Conservation (phyloP, 129 eudicot species). For the Calendula officinalis region DNA sequence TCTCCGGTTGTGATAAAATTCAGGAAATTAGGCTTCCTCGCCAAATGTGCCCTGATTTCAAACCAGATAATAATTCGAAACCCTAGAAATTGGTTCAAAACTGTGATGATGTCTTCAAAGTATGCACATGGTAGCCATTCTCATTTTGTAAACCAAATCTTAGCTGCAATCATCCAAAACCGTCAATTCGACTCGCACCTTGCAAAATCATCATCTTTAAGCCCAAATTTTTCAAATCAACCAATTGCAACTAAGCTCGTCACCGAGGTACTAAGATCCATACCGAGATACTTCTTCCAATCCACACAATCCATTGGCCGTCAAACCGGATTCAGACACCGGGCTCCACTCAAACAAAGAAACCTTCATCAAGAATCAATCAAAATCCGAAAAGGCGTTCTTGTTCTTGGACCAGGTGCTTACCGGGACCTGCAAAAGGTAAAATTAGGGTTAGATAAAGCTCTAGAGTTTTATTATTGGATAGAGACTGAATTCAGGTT, state of each 20-base stretch:
- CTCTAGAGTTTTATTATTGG: constrained; percentile 72
- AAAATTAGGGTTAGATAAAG: constrained; percentile 54
- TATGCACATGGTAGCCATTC: constrained; percentile 15
- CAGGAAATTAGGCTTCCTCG: no score
- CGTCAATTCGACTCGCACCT: constrained; percentile 40
- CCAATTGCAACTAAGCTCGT: constrained; percentile 43
- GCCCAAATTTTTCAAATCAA: constrained; percentile 14
- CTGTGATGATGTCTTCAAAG: constrained; percentile 30
- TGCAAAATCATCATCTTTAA: background rate
- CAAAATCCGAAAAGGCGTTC: constrained; percentile 37
- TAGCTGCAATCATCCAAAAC: constrained; percentile 60
- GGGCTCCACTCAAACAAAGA: constrained; percentile 76
- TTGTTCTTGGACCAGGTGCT: constrained; percentile 80
- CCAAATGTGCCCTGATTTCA: no score
- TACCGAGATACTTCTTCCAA: constrained; percentile 65
- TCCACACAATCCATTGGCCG: constrained; percentile 76
- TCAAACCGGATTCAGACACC: constrained; percentile 63
- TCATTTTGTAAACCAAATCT: constrained; percentile 48
- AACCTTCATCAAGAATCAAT: constrained; percentile 47
- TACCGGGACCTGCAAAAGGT: constrained; percentile 54
- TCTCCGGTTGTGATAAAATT: no score
- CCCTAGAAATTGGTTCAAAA: no score
- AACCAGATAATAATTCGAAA: no score
- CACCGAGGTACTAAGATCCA: constrained; percentile 50
- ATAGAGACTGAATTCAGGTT: constrained; percentile 66